Conservation (phyloP, 768 basidiomycete genomes). For the Suillus alpinus region DNA sequence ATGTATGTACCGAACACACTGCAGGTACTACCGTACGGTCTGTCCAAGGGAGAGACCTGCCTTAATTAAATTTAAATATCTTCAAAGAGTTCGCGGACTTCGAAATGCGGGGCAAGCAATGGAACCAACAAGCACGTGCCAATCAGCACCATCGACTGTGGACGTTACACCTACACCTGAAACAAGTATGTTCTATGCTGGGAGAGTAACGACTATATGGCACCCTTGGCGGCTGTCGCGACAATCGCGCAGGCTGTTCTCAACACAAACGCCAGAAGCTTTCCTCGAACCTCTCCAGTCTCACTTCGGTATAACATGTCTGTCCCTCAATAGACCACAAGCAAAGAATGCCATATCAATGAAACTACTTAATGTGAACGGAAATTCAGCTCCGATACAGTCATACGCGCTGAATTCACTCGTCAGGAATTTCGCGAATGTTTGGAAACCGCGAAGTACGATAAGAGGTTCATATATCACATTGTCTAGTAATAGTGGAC, state of each 20-base stretch:
- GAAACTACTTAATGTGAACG: constrained; percentile 59
- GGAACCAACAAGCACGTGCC: too few relatives aligned
- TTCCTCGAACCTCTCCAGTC: constrained; percentile 50
- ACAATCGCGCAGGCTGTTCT: constrained; percentile 14
- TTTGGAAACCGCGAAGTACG: constrained; percentile 62
- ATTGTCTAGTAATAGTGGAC: neutral
- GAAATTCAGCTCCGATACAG: constrained; percentile 5
- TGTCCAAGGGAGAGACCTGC: too few relatives aligned
- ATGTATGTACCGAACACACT: too few relatives aligned
- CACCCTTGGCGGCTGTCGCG: neutral
- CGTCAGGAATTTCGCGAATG: constrained; percentile 69
- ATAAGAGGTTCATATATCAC: constrained; percentile 50
- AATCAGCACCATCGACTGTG: too few relatives aligned
- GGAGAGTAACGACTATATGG: neutral
- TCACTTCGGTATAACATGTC: constrained; percentile 64
- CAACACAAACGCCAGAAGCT: constrained; percentile 29
- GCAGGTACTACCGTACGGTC: too few relatives aligned
- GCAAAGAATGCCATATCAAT: constrained; percentile 87
- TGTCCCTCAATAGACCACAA: constrained; percentile 79
- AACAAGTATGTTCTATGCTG: neutral
- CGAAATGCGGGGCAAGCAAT: too few relatives aligned
- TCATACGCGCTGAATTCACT: constrained; percentile 6
- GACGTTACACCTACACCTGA: neutral
- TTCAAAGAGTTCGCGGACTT: too few relatives aligned
- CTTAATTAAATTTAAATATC: too few relatives aligned